A percentile compares a stretch with the other conserved stretches of the same genome.
Conservation (phyloP, 1,284 basidiomycete species). For the Ganoderma resinaceum region DNA sequence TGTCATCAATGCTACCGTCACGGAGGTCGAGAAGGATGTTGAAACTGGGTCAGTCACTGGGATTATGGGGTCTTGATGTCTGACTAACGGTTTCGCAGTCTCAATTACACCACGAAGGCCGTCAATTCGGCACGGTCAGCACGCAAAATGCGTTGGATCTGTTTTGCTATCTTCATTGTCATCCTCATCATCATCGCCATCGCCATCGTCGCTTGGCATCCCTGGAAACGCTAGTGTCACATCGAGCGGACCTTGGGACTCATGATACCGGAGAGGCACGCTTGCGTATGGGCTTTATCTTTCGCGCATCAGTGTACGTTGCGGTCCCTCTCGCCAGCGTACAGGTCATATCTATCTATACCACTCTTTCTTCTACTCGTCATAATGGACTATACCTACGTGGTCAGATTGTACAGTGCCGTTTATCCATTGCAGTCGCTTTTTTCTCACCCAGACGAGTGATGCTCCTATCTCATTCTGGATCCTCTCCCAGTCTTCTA, state of each 20-base stretch:
- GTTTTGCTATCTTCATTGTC: constrained; percentile 69
- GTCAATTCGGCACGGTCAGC: constrained; percentile 88
- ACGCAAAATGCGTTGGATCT: constrained; percentile 94
- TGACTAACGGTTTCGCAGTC: constrained; percentile 47
- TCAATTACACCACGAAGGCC: constrained; percentile 86
- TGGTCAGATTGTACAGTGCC: constrained; percentile 8
- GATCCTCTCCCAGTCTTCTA: constrained; percentile 10
- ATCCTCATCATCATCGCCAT: constrained; percentile 71
- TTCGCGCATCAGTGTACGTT: constrained; percentile 7
- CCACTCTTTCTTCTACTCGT: constrained; percentile 14
- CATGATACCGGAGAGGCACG: constrained; percentile 16
- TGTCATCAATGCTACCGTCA: constrained; percentile 80
- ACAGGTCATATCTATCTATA: constrained; percentile 27
- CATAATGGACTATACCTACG: constrained; percentile 24
- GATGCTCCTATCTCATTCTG: constrained; percentile 20
- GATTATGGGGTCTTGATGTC: not conserved
- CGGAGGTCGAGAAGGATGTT: constrained; percentile 78
- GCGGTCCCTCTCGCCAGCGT: constrained; percentile 11
- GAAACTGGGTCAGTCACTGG: constrained; percentile 74
- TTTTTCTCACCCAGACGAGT: constrained; percentile 5
- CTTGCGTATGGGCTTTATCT: constrained; percentile 8
- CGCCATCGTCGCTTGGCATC: constrained; percentile 51
- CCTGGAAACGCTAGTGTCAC: constrained; percentile 28
- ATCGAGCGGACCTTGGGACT: constrained; percentile 16
- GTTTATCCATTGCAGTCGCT: constrained; percentile 2